phyloP scores from a whole-genome alignment of 192 early-diverging fungal genomes.

The Mortierella antarctica region DNA sequence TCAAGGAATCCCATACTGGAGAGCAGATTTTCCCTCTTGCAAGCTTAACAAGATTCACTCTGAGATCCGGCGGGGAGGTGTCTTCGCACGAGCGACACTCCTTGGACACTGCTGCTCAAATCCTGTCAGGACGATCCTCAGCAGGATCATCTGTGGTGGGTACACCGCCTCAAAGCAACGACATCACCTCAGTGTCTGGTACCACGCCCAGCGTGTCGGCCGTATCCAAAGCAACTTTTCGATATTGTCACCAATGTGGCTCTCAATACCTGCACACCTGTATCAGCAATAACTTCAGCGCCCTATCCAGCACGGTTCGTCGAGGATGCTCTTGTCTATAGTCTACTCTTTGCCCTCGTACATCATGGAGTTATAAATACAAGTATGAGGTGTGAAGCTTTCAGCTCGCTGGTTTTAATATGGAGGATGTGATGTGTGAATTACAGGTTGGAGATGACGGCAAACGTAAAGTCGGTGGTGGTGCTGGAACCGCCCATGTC shows the following conservation, averaged over 20 bases:
- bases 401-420: no score
- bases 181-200: background rate
- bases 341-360: background rate
- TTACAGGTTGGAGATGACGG: conserved; percentile 81
- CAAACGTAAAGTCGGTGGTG: conserved; percentile 94
- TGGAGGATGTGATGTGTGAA: background rate
- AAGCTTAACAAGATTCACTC: conserved; percentile 9
- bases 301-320: background rate
- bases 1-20: background rate
- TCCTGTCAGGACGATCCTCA: conserved; percentile 30
- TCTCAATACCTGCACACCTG: conserved; percentile 9
- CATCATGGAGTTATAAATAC: background rate
- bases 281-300: background rate
- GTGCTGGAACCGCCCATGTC: conserved; percentile 89
- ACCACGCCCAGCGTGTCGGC: background rate
- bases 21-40: conserved; percentile 11
- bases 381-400: background rate
- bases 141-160: background rate
- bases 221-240: background rate
- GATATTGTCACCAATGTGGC: conserved; percentile 34
- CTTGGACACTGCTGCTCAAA: conserved; percentile 8
- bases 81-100: conserved; percentile 23
- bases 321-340: conserved; percentile 6
- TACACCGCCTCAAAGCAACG: background rate
- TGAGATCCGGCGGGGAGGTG: conserved; percentile 28